Evolutionary conservation across 768 basidiomycete genomes (phyloP).

Genomic region (Boletus pseudo-olivaceus): DNA sequence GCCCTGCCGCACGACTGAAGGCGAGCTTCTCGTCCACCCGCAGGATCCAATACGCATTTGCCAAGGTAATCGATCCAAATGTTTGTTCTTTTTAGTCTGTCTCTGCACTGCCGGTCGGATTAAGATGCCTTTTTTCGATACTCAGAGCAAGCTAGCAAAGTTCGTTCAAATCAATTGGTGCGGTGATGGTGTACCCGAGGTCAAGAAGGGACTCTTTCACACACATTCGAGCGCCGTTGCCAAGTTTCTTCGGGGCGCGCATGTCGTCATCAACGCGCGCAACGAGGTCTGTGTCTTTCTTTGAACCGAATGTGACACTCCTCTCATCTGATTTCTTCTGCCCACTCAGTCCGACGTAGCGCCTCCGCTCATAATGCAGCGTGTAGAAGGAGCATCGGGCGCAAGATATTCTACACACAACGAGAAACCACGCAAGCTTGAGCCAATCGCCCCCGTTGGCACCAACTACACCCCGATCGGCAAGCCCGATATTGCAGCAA

Average conservation of each 20-base stretch:
- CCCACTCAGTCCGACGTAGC: slow-evolving; percentile 67
- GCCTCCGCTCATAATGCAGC: slow-evolving; percentile 75
- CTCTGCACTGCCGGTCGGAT: neutral
- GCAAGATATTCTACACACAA: slow-evolving; percentile 84
- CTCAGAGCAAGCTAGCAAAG: slow-evolving; percentile 77
- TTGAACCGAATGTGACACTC: neutral
- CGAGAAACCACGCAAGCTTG: slow-evolving; percentile 65
- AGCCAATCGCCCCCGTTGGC: slow-evolving; percentile 81
- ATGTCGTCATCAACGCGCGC: slow-evolving; percentile 82
- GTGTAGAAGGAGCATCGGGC: slow-evolving; percentile 87
- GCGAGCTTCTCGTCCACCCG: slow-evolving; percentile 1
- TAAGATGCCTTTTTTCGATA: neutral
- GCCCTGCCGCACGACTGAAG: neutral
- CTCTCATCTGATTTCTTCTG: neutral
- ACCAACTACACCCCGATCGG: slow-evolving; percentile 76
- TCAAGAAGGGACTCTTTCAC: slow-evolving; percentile 90
- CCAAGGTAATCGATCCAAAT: slow-evolving; percentile 79
- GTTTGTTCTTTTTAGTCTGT: slow-evolving; percentile 41
- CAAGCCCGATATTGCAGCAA: slow-evolving; percentile 61
- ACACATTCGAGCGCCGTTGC: slow-evolving; percentile 80
- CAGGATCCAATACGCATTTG: slow-evolving; percentile 94
- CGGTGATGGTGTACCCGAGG: slow-evolving; percentile 92
- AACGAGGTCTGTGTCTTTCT: slow-evolving; percentile 60
- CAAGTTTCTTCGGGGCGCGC: slow-evolving; percentile 75
- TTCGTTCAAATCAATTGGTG: slow-evolving; percentile 98